A percentile compares a stretch with the other conserved stretches of the same genome.
These are phyloP conservation scores for Dendrobium chrysotoxum DNA, from an alignment of 106 monocot species.

Conservation along the genomic window DNA sequence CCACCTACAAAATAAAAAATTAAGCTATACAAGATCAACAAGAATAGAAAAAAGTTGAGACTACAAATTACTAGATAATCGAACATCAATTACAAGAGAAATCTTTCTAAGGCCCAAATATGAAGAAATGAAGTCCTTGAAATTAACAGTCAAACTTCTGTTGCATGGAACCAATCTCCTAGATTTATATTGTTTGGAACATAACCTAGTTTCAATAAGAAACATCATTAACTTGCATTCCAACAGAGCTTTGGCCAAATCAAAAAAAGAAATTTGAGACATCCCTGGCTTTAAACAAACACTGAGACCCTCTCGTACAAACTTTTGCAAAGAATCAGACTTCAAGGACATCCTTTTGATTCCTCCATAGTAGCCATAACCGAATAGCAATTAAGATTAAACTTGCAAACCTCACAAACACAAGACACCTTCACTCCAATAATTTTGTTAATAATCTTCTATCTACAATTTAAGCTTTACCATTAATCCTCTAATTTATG, in stretches of 20 bases:
- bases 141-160: not conserved
- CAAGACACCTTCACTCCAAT: no score
- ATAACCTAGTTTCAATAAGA: not conserved
- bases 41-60: not conserved
- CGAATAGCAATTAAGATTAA: no score
- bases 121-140: not conserved
- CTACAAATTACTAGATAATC: not conserved
- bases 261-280: not conserved
- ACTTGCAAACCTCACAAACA: no score
- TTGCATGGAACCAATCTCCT: not conserved
- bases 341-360: no score
- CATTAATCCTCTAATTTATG: no score
- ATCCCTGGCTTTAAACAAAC: no score
- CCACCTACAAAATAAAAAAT: constrained; percentile 52
- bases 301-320: no score
- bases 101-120: not conserved
- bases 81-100: not conserved
- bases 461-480: no score
- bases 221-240: not conserved
- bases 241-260: not conserved
- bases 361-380: no score
- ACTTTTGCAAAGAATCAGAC: no score
- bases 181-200: not conserved
- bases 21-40: constrained; percentile 5
- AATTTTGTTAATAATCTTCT: no score